Evolutionary conservation across 2,329 filamentous ascomycete genomes (phyloP).

Genomic region (Whalleya microplaca): DNA sequence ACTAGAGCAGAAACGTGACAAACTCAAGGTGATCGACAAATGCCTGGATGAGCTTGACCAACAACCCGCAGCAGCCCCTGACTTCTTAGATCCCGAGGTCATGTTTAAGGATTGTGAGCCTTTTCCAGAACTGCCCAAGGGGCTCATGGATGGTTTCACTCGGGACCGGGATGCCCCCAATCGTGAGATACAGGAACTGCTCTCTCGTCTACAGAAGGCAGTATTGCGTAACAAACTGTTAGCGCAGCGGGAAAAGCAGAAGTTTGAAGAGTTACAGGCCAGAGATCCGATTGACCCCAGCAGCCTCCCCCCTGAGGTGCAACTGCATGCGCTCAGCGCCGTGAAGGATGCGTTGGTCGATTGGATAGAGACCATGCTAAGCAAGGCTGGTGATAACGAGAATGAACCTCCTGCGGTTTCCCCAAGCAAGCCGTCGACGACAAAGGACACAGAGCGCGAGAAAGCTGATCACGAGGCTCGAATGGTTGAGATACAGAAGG

Average conservation of each 20-base stretch:
- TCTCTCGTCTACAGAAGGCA: conserved; percentile 59
- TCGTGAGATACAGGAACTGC: conserved; percentile 50
- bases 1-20: conserved; percentile 55
- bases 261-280: conserved; percentile 52
- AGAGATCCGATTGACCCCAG: conserved; percentile 42
- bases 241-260: conserved; percentile 59
- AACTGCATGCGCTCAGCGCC: conserved; percentile 56
- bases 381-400: conserved; percentile 50
- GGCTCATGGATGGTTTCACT: conserved; percentile 55
- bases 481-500: conserved; percentile 53
- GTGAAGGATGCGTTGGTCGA: conserved; percentile 64
- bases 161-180: conserved; percentile 44
- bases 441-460: conserved; percentile 10
- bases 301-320: conserved; percentile 42
- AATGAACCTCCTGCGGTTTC: conserved; percentile 29
- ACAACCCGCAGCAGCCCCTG: conserved; percentile 54
- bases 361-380: conserved; percentile 68
- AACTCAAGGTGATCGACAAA: conserved; percentile 53
- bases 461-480: conserved; percentile 42
- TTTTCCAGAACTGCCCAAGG: conserved; percentile 56
- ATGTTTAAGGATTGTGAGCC: conserved; percentile 49
- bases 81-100: conserved; percentile 53
- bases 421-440: conserved; percentile 19
- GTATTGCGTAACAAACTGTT: conserved; percentile 62
- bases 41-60: conserved; percentile 55